Conservation (phyloP, 768 basidiomycete species). For the Russula olivacea region DNA sequence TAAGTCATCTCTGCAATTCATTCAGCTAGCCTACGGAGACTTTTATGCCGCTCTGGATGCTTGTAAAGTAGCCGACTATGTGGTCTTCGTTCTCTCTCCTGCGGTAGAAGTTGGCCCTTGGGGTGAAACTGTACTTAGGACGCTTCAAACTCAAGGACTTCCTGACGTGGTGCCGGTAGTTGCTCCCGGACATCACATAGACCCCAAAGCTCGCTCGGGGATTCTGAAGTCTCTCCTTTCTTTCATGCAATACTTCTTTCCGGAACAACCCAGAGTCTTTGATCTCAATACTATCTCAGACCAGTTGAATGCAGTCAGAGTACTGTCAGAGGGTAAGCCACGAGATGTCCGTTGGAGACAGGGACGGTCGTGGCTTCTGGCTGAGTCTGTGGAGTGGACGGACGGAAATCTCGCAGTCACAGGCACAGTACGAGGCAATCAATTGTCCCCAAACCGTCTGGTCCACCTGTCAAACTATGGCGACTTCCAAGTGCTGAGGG, state of each 20-base stretch:
- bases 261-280: conserved; percentile 67
- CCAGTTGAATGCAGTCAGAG: conserved; percentile 62
- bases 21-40: conserved; percentile 63
- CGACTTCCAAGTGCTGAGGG: conserved; percentile 81
- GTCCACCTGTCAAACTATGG: conserved; percentile 84
- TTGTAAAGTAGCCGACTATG: conserved; percentile 85
- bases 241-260: conserved; percentile 94
- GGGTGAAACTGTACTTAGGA: conserved; percentile 84
- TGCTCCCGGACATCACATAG: conserved; percentile 47
- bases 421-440: conserved; percentile 76
- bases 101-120: conserved; percentile 73
- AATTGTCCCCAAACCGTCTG: conserved; percentile 75
- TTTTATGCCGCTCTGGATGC: conserved; percentile 80
- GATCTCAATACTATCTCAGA: conserved; percentile 65
- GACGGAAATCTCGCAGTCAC: conserved; percentile 67
- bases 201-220: conserved; percentile 56
- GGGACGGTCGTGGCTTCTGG: conserved; percentile 69
- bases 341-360: conserved; percentile 77
- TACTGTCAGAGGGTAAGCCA: conserved; percentile 82
- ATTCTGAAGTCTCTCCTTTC: conserved; percentile 86
- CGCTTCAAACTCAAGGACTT: conserved; percentile 85
- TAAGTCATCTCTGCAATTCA: conserved; percentile 86
- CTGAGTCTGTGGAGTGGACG: conserved; percentile 58
- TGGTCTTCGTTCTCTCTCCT: conserved; percentile 78
- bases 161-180: conserved; percentile 77